These are phyloP conservation scores for Cyclotella kingstonii DNA, from an alignment of 108 stramenopile species.

Conservation along the genomic window DNA sequence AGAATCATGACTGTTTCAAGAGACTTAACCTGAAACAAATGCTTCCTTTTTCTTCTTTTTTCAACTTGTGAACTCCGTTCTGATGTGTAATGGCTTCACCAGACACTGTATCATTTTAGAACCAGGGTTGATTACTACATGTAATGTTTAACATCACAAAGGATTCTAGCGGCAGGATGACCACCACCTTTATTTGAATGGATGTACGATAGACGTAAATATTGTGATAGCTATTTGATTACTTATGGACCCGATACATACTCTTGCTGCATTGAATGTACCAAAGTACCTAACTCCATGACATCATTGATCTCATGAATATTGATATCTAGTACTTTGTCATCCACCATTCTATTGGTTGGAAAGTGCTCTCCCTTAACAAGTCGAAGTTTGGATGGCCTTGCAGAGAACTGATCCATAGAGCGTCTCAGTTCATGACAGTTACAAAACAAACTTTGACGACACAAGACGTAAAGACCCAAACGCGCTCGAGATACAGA, in stretches of 20 bases:
- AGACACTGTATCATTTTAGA: no score
- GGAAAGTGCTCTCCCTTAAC: slow-evolving; percentile 66
- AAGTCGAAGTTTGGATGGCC: slow-evolving; percentile 62
- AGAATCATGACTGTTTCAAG: no score
- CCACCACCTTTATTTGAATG: no score
- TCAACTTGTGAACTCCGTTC: no score
- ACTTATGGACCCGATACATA: slow-evolving; percentile 2
- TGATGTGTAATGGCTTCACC: no score
- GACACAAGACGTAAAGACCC: slow-evolving; percentile 94
- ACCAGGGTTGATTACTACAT: no score
- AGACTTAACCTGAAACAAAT: no score
- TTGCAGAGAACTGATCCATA: slow-evolving; percentile 61
- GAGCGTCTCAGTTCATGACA: slow-evolving; percentile 74
- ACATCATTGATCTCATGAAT: slow-evolving; percentile 73
- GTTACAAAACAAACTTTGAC: slow-evolving; percentile 59
- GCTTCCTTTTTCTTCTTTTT: no score
- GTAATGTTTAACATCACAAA: no score
- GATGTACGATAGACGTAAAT: no score
- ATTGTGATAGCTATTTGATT: no score
- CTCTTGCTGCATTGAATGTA: slow-evolving; percentile 75
- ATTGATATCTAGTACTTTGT: slow-evolving; percentile 40
- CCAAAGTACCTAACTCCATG: slow-evolving; percentile 70
- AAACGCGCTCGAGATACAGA: slow-evolving; percentile 95
- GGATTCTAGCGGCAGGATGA: no score
- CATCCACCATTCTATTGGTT: slow-evolving; percentile 53